These are phyloP conservation scores for Aciculoconidium aculeatum DNA, from an alignment of 805 yeast genomes.

Conservation along the genomic window DNA sequence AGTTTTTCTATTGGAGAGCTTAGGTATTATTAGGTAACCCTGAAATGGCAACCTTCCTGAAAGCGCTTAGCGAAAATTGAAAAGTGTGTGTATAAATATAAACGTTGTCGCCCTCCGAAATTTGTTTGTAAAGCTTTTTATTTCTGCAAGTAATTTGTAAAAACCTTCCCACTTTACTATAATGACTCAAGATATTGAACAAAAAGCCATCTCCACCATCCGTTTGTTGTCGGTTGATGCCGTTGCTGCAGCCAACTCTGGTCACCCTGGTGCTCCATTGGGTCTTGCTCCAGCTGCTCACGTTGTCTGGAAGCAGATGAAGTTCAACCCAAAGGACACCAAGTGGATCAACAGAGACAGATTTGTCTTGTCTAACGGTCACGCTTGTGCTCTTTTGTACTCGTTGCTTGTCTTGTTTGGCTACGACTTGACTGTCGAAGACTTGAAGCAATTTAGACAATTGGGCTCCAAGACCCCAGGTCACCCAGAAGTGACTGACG, in stretches of 20 bases:
- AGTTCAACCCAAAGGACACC: constrained; percentile 86
- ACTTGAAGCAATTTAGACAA: constrained; percentile 86
- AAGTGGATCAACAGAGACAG: constrained; percentile 93
- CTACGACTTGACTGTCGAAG: constrained; percentile 73
- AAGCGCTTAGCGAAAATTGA: too few relatives aligned
- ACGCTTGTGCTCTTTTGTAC: constrained; percentile 88
- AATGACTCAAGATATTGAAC: constrained; percentile 63
- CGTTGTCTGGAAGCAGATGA: constrained; percentile 73
- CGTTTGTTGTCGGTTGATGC: constrained; percentile 86
- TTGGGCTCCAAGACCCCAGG: constrained; percentile 91
- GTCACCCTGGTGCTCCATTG: constrained; percentile 99
- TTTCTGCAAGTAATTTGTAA: too few relatives aligned
- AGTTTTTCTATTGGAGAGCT: too few relatives aligned
- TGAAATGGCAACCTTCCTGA: too few relatives aligned
- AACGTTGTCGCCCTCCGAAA: too few relatives aligned
- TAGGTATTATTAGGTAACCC: too few relatives aligned
- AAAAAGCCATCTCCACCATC: constrained; percentile 76
- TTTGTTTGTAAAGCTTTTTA: too few relatives aligned
- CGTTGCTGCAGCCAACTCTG: constrained; percentile 84
- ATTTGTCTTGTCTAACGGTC: constrained; percentile 93
- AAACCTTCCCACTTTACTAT: too few relatives aligned
- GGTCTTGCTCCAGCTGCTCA: constrained; percentile 97
- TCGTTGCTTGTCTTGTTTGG: constrained; percentile 82
- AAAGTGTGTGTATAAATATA: too few relatives aligned
- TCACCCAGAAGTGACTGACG: constrained; percentile 83